Evolutionary conservation across 495 filamentous ascomycete genomes (phyloP).

Genomic region (Diplogelasinospora grovesii): DNA sequence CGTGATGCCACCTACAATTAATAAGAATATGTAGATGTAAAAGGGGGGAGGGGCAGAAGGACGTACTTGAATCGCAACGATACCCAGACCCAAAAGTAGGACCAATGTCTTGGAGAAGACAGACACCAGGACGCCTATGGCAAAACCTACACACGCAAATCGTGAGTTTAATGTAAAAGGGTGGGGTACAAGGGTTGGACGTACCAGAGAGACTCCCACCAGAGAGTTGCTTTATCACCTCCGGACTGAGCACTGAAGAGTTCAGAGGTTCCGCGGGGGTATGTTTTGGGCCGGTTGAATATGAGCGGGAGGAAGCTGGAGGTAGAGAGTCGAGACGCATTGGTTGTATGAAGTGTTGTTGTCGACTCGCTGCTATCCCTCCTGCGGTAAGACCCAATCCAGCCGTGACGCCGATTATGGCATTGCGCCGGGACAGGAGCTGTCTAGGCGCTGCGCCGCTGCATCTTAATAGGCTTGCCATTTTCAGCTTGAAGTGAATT

Average conservation of each 20-base stretch:
- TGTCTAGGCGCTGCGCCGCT: slow-evolving; percentile 14
- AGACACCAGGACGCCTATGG: slow-evolving; percentile 62
- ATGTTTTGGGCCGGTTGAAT: slow-evolving; percentile 20
- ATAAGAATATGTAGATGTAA: not conserved
- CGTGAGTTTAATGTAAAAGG: not conserved
- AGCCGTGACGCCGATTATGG: slow-evolving; percentile 15
- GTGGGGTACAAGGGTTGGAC: slow-evolving; percentile 1
- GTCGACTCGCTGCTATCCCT: slow-evolving; percentile 13
- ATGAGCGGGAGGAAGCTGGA: not conserved
- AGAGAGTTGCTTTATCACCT: slow-evolving; percentile 60
- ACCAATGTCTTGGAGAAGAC: slow-evolving; percentile 72
- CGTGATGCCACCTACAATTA: slow-evolving; percentile 55
- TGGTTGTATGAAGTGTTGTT: no score
- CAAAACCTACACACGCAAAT: slow-evolving; percentile 45
- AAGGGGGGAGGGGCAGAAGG: slow-evolving; percentile 3
- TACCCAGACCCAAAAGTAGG: slow-evolving; percentile 60
- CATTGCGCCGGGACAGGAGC: no score
- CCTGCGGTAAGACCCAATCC: slow-evolving; percentile 21
- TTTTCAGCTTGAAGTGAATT: not conserved
- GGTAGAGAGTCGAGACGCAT: slow-evolving; percentile 23
- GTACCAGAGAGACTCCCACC: slow-evolving; percentile 60
- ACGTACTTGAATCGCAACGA: slow-evolving; percentile 66
- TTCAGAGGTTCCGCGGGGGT: no score
- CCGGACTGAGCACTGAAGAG: slow-evolving; percentile 41
- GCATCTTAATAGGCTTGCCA: slow-evolving; percentile 1